Base-by-base conservation (phyloP, 352 stramenopile species). In the Globisporangium megalacanthum region DNA sequence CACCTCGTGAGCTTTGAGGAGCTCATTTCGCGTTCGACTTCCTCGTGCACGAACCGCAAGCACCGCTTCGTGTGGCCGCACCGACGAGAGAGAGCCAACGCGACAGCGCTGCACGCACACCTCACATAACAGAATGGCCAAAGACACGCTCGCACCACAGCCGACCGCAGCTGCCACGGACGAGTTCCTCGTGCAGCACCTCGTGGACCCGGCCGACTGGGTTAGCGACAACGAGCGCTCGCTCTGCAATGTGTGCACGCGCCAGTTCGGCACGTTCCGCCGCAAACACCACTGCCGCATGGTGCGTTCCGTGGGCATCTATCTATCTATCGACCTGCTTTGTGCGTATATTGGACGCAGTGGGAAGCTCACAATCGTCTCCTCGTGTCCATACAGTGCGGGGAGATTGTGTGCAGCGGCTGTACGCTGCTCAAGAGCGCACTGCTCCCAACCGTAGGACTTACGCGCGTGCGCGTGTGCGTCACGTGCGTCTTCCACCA, bases 201-300 rank as follows among this genome's bases (percentile, higher is more conserved):
- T 94, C 42, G 74, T 89, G 20, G 77, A 91, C 64, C 76, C 79
- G 9, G 66, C 71, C 15, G 72, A 94, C 70, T 92, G 81, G 81
- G 83, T 94, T 58, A 65, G 70, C 25, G 81, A 92, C 69, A 69
- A 79, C 49, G 78, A 89, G 41, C 81, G 81, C 39, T 70, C 69
- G 14, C 61, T 88, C 33, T 94, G 83, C 69, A 71, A 81, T 54
- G 83, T 94, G 29, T 94, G 83, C 69, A 89, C 79, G 46, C 79
- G 83, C 46, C 68, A 70, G 19, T 94, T 94, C 45, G 76, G 74
- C 55, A 83, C 81, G 15, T 94, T 94, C 61, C 81, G 81, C 41
- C 83, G 83, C 66, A 94, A 94, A 65, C 83, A 94, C 68, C 83
- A 94, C 68, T 94, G 83, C 65, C 79, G 83, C 56, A 92, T 92